Conservation (phyloP, 2,329 filamentous ascomycete genomes). For the Xylaria digitata region DNA sequence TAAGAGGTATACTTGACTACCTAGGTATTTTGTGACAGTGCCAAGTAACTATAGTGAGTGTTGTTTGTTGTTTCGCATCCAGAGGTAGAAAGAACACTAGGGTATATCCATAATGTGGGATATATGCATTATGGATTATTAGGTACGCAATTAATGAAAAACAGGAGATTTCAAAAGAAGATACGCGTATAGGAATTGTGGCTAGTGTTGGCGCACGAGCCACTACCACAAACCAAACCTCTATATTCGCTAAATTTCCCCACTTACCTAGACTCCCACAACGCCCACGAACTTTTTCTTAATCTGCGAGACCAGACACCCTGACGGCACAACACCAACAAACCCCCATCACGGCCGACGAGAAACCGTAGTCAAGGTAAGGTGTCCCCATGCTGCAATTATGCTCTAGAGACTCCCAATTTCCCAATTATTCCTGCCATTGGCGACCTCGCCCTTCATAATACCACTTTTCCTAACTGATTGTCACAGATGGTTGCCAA, state of each 20-base stretch:
- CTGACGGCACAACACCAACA: constrained; percentile 43
- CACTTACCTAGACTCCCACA: constrained; percentile 41
- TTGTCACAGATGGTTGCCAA: constrained; percentile 91
- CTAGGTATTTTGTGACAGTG: no score
- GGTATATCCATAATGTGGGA: no score
- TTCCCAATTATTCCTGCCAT: neutral
- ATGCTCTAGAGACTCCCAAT: neutral
- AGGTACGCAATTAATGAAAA: no score
- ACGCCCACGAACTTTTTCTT: constrained; percentile 42
- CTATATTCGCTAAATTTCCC: constrained; percentile 42
- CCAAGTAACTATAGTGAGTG: no score
- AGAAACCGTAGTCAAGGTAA: constrained; percentile 49
- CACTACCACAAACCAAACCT: constrained; percentile 35
- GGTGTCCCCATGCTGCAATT: constrained; percentile 10
- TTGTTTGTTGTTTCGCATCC: no score
- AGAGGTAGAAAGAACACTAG: no score
- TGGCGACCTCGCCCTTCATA: neutral
- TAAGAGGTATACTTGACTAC: neutral
- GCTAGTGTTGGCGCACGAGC: constrained; percentile 33
- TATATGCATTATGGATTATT: no score
- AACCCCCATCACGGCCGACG: constrained; percentile 44
- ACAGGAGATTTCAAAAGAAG: no score
- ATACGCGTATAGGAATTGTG: constrained; percentile 16
- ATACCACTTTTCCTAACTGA: constrained; percentile 37
- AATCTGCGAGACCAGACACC: constrained; percentile 44